Base-by-base conservation (phyloP, 331 rosid genomes). In the Erythrophleum ivorense region DNA sequence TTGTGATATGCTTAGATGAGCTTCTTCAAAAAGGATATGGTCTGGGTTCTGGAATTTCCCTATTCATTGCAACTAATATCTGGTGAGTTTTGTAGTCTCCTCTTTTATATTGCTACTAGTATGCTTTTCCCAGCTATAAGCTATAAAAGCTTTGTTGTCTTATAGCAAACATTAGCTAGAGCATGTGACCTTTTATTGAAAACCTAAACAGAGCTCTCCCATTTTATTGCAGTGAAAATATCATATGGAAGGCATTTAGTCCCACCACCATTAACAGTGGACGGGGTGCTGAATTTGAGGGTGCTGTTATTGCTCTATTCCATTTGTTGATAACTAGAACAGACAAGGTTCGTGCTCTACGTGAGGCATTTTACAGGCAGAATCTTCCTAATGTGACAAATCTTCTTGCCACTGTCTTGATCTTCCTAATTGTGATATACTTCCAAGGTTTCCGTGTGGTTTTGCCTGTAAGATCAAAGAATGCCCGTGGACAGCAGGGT, bases 361-460 rank as follows among this genome's bases (percentile, higher is more conserved):
- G 96, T 2, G 99, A 93, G 86, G 98, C 98, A 60, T 95, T 93
- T 84, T 95, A 91, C 83, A 86, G 99, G 82, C 98, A 93, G 86
- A 95, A 95, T 84, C 99, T 95, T 86, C 98, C 99, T 0, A 95
- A 95, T 2, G 98, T 95, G 80, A 95, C 99, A 34, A 95, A 93
- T 88, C 91, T 95, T 55, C 94, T 95, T 34, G 98, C 99, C 2
- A 95, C 98, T 5, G 97, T 95, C 76, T 84, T 93, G 86, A 87
- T 95, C 86, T 91, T 95, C 88, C 87, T 95, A 7, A 91, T 95
- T 71, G 99, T 95, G 36, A 88, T 95, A 50, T 95, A 95, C 84
- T 93, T 95, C 94, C 98, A 95, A 93, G 99, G 99, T 14, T 95
- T 95, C 94, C 97, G 98, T 29, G 99, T 95, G 81, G 98, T 95